Percentiles rank a stretch among this genome's conserved stretches.
Evolutionary conservation across 2,329 filamentous ascomycete species (phyloP).

Genomic region (Didymosphaeria variabile): DNA sequence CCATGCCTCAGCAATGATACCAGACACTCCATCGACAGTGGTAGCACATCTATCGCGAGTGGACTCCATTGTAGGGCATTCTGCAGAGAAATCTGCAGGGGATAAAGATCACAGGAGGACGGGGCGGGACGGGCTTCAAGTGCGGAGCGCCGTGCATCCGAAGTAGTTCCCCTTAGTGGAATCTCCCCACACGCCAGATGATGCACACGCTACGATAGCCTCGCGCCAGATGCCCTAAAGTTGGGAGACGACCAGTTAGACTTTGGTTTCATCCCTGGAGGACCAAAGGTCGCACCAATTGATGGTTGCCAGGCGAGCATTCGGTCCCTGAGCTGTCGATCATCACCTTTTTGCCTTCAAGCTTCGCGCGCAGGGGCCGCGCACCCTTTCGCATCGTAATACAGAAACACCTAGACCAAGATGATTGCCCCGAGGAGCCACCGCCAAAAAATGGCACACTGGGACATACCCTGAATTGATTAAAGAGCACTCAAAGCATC

Average conservation of each 20-base stretch:
- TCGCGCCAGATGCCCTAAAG: not conserved
- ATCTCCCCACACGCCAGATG: not conserved
- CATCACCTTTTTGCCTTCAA: not conserved
- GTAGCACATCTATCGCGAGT: not conserved
- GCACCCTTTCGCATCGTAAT: not conserved
- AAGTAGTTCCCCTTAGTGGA: conserved; percentile 1
- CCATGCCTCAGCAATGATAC: conserved; percentile 44
- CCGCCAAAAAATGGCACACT: not conserved
- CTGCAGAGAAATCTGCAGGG: not conserved
- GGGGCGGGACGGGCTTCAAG: not conserved
- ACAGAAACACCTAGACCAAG: not conserved
- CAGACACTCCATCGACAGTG: not conserved
- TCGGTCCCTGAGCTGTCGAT: not conserved
- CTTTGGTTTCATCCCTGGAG: not conserved
- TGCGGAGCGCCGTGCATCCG: not conserved
- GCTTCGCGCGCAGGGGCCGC: not conserved
- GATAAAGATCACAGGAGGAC: not conserved
- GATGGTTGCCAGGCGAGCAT: not conserved
- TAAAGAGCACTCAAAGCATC: not conserved
- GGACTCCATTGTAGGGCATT: not conserved
- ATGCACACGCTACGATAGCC: not conserved
- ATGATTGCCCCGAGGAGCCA: not conserved
- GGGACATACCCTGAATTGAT: not conserved
- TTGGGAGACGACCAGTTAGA: not conserved
- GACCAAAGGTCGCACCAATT: not conserved